Evolutionary conservation across 164 flowering plant species (phyloP).

Genomic region (Cinnamomum chago): DNA sequence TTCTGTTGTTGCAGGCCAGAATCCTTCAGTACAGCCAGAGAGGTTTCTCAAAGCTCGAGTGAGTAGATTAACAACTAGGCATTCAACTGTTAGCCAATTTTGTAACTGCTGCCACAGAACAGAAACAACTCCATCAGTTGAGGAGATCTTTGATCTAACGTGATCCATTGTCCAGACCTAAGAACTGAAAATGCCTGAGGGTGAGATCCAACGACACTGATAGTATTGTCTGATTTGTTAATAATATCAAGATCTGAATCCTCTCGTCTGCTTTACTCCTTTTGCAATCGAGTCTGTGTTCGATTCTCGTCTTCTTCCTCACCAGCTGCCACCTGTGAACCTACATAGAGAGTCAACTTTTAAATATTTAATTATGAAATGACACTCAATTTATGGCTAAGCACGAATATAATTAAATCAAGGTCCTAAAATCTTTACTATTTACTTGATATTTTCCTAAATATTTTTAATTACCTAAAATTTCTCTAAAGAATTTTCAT

Average conservation of each 20-base stretch:
- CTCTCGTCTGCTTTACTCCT: no score
- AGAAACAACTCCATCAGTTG: constrained; percentile 98
- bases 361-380: no score
- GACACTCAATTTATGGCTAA: no score
- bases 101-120: constrained; percentile 80
- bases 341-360: no score
- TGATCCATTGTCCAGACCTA: constrained; percentile 59
- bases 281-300: no score
- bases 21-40: constrained; percentile 81
- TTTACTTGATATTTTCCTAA: no score
- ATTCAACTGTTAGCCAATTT: constrained; percentile 60
- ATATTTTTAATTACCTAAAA: no score
- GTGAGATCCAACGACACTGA: constrained; percentile 96
- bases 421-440: no score
- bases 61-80: constrained; percentile 63
- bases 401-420: no score
- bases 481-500: no score
- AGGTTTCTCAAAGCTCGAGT: constrained; percentile 89
- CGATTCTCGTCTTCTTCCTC: no score
- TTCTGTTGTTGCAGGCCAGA: constrained; percentile 75
- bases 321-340: no score
- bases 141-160: constrained; percentile 92
- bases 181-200: constrained; percentile 97
- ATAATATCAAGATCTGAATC: constrained; percentile 48
- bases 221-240: constrained; percentile 83